Evolutionary conservation across 768 basidiomycete genomes (phyloP), one percentile per base, ranked within the genome.

Genomic region (Lyophyllum atratum): DNA sequence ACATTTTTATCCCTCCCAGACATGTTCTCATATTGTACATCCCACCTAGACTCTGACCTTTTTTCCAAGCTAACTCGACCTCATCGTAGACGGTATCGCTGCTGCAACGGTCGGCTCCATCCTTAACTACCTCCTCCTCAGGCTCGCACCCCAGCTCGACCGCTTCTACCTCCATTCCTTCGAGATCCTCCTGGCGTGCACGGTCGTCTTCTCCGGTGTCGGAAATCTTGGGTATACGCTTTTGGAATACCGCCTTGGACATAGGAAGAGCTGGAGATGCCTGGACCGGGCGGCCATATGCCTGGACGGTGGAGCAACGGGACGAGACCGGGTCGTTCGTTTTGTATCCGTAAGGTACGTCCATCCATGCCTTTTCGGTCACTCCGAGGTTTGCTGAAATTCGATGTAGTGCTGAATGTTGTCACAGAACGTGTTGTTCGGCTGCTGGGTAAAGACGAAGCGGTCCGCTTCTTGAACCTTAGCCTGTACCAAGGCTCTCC

Each of bases 281-380:
- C 89, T 34, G 89, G 86, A 12, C 85, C 86, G 3, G 90, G 91
- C 67, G 88, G 87, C 26, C 79, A 76, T 51, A 76, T 83, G 55
- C 89, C 86, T 52, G 91, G 87, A 22, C 83, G 86, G 64, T 94
- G 90, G 80, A 91, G 86, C 25, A 95, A n/a, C 98, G 95, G 95
- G 97, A 99, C 67, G 97, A 99, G 73, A 95, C 90, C 60, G 95
- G 96, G 4, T 89, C 93, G 15, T 97, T 99, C 68, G 78, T 98
- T 19, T 71, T 99, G 29, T 99, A 98, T 67, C 93, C 96, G 17
- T 93, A 99, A 81, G 92, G 96, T 96, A 42, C 25, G 57, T n/a
- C n/a, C n/a, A n/a, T 14, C 24, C 60, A 24, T 44, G 14, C 24
- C 47, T 1, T 39, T 37, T 26, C 44, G 37, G 4, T 8, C 34